These are phyloP conservation scores for Fusarium longipes DNA, from an alignment of 2,329 filamentous ascomycete genomes.

Conservation along the genomic window DNA sequence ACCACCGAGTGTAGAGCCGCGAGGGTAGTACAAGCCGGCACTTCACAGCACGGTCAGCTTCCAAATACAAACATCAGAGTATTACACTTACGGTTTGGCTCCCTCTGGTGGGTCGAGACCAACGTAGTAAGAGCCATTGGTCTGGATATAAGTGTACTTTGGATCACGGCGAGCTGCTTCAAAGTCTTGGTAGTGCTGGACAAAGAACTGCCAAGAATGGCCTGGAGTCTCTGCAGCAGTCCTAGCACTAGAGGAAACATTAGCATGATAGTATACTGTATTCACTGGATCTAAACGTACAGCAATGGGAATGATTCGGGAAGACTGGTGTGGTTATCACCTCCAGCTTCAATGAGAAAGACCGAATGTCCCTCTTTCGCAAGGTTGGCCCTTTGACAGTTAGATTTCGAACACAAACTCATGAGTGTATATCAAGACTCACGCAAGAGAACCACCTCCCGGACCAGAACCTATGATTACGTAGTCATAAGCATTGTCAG, in stretches of 20 bases:
- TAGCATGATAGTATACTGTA: not conserved
- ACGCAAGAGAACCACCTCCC: slow-evolving; percentile 11
- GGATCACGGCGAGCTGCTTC: slow-evolving; percentile 8
- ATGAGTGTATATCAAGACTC: no score
- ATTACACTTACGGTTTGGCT: not conserved
- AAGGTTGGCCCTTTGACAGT: not conserved
- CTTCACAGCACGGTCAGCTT: not conserved
- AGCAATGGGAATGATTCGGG: not conserved
- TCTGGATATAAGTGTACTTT: slow-evolving; percentile 16
- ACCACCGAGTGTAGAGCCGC: not conserved
- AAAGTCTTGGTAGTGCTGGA: slow-evolving; percentile 13
- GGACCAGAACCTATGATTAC: slow-evolving; percentile 3
- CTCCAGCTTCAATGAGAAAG: slow-evolving; percentile 13
- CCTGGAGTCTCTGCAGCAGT: slow-evolving; percentile 8
- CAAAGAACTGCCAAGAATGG: slow-evolving; percentile 6
- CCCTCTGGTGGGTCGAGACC: slow-evolving; percentile 5
- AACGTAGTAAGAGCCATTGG: slow-evolving; percentile 12
- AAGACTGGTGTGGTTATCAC: not conserved
- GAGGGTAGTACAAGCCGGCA: slow-evolving; percentile 15
- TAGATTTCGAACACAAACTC: no score
- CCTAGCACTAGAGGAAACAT: not conserved
- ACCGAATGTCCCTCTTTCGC: slow-evolving; percentile 6
- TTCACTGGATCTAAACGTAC: not conserved
- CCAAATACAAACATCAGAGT: not conserved
- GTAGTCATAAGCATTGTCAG: slow-evolving; percentile 9